Base-by-base conservation (phyloP, 139 green algal species). In the Volvox africanus region DNA sequence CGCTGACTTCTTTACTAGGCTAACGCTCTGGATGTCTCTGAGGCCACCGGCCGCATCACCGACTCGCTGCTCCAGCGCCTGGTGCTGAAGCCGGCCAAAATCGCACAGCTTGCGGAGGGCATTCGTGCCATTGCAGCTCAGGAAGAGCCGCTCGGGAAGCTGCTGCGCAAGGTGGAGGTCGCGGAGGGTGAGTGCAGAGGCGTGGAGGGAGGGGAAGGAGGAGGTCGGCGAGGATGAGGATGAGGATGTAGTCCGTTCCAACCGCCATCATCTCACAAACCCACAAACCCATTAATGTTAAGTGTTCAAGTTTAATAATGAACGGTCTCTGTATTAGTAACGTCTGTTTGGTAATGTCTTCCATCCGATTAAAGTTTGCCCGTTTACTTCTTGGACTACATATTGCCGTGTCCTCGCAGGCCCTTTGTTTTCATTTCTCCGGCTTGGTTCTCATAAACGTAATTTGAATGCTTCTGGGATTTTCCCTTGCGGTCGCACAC, bases 41-140 rank as follows among this genome's bases (percentile, higher is more conserved):
- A 93, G 61, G 91, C 91, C 26, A 55, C 62, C 35, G 92, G 94
- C 71, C 95, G 95, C 85, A 96, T 97, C 76, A 73, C 55, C 24
- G 96, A 98, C 19, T 87, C 96, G 18, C 94, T 99, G 80, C 94
- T 99, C 91, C 96, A 99, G 93, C 97, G 98, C 0, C 95, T 99
- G 71, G 93, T 96, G 44, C 94, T 99, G 21, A 99, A 99, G 93
- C 96, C 95, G 2, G 92, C 95, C 76, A 99, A 99, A 95, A 97
- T 99, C 73, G 67, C 95, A 35, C 96, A 99, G 92, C 94, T 99
- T 35, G 96, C 96, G 61, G 95, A 96, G 32, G 98, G 98, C 88
- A 98, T 99, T 76, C 95, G 98, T 1, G 92, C 96, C 55, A 99
- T 99, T 77, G 97, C 97, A 14, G 87, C 86, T 36, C 68, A 85